Evolutionary conservation across 2,329 filamentous ascomycete genomes (phyloP).

Genomic region (Hypoxylon sp.): DNA sequence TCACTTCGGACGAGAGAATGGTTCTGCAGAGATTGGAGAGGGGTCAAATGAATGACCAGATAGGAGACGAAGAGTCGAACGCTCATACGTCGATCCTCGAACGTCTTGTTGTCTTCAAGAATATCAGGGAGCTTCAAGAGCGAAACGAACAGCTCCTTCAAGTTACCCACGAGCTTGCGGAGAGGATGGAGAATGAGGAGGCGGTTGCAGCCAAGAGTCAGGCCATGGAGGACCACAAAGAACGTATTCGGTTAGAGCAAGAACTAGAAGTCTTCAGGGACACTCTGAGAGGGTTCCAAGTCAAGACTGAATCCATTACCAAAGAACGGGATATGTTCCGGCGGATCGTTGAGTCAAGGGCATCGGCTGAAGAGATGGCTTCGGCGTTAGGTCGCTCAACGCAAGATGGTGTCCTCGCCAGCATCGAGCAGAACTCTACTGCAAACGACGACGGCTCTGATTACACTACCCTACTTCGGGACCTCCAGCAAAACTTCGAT

Average conservation of each 20-base stretch:
- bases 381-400: conserved; percentile 81
- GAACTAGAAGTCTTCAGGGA: conserved; percentile 84
- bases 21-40: conserved; percentile 84
- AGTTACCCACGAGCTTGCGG: conserved; percentile 86
- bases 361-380: conserved; percentile 72
- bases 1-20: conserved; percentile 78
- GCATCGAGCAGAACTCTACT: conserved; percentile 70
- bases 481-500: conserved; percentile 92
- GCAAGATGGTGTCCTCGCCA: conserved; percentile 71
- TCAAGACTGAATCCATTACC: conserved; percentile 91
- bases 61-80: conserved; percentile 81
- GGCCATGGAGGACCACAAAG: conserved; percentile 75
- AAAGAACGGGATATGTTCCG: conserved; percentile 98
- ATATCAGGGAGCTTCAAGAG: conserved; percentile 85
- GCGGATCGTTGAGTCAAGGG: conserved; percentile 85
- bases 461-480: conserved; percentile 83
- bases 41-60: conserved; percentile 80
- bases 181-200: conserved; percentile 92
- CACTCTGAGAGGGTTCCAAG: conserved; percentile 84
- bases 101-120: conserved; percentile 90
- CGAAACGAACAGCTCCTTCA: conserved; percentile 89
- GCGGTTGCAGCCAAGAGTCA: conserved; percentile 77
- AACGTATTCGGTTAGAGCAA: conserved; percentile 79
- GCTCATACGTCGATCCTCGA: conserved; percentile 92
- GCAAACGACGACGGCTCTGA: conserved; percentile 72